Base-by-base conservation (phyloP, 164 flowering plant species). In the Buxus sempervirens region DNA sequence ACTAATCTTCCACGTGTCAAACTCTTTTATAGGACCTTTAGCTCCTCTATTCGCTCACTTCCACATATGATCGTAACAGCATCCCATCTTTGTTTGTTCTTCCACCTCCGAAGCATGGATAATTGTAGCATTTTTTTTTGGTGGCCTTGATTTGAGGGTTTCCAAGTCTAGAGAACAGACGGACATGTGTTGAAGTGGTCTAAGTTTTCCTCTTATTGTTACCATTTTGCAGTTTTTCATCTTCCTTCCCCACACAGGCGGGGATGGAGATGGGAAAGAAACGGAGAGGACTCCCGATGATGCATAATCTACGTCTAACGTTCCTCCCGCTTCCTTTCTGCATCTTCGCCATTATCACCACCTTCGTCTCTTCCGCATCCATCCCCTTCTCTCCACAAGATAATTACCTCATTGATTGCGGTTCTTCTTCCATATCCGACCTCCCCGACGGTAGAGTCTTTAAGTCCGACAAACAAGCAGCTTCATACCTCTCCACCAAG, bases 371-470 rank as follows among this genome's bases (percentile, higher is more conserved):
- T 20, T n/a, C 65, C 9, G 22, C 82, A 1, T 1, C 85, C 28
- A 5, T 9, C 41, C 9, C 78, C 24, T 87, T 84, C 68, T 19
- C 69, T 28, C 90, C 90, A 0, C 63, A 45, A 0, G 96, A 90
- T 67, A 81, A 75, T 60, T 75, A 72, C 75, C 86, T 84, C 16
- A 71, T 90, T 51, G 88, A 82, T 66, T 90, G 90, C 38, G 96
- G 96, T 0, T 69, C 85, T 55, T 36, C 71, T 28, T 9, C 66
- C 45, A 42, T 59, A n/a, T 53, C 75, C 27, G 63, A 75, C 27
- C 62, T 73, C 32, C 81, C 86, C 21, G 88, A 86, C 24, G 87
- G 90, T 7, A 64, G 88, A 58, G 16, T 72, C 19, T 90, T 84
- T 82, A 62, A 60, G 9, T 77, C 87, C 0, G 93, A 90, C 28